These are phyloP conservation scores for Vitellaria paradoxa DNA, from an alignment of 179 eudicot species.

Conservation along the genomic window DNA sequence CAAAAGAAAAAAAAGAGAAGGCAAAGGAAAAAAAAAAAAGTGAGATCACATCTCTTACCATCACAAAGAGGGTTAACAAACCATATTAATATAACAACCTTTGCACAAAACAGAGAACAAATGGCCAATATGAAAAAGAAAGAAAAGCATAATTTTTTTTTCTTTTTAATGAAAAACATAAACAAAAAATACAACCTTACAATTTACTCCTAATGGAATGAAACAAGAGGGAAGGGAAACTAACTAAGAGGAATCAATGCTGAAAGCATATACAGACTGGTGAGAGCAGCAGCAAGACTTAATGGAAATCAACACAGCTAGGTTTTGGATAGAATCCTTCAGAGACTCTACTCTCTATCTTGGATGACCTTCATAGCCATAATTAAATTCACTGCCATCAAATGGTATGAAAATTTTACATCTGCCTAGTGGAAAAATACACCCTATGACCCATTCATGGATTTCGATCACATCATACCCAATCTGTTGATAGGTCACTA, in stretches of 20 bases:
- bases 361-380: slow-evolving; percentile 8
- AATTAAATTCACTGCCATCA: not conserved
- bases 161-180: not conserved
- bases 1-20: too few species aligned
- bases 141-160: too few species aligned
- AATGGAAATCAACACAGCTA: not conserved
- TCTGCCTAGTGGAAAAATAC: not conserved
- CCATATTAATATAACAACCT: not conserved
- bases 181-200: not conserved
- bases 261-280: not conserved
- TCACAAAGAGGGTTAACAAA: not conserved
- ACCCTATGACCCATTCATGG: too few species aligned
- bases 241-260: not conserved
- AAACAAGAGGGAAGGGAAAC: not conserved
- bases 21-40: not conserved
- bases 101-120: not conserved
- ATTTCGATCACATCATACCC: not conserved
- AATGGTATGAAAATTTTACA: not conserved
- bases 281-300: not conserved
- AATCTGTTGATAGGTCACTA: not conserved
- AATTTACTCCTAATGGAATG: slow-evolving; percentile 3
- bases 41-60: not conserved
- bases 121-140: not conserved
- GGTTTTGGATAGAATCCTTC: not conserved
- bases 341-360: slow-evolving; percentile 9